A percentile compares a stretch with the other conserved stretches of the same genome.
These are phyloP conservation scores for Draba incana DNA, from an alignment of 345 rosid species.

Conservation along the genomic window DNA sequence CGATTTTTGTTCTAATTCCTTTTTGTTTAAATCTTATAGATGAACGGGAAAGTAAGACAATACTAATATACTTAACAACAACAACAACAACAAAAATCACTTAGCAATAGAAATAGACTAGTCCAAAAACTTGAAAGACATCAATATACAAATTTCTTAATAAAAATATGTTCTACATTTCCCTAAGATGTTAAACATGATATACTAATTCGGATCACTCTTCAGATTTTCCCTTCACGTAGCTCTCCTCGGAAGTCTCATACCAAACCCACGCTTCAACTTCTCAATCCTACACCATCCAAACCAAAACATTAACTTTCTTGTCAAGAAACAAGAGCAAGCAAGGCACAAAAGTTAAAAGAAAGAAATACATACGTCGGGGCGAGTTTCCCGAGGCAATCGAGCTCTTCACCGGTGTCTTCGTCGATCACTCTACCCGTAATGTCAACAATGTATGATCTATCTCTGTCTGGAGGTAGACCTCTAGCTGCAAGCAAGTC, in stretches of 20 bases:
- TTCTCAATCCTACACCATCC: conserved; percentile 66
- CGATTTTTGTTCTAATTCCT: no score
- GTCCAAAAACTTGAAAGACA: neutral
- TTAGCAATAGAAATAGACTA: neutral
- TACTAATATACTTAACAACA: no score
- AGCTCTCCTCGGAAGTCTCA: conserved; percentile 65
- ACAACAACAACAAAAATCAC: no score
- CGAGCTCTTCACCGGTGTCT: conserved; percentile 90
- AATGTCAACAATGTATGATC: conserved; percentile 75
- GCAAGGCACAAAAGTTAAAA: neutral
- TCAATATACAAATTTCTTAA: neutral
- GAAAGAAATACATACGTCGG: conserved; percentile 67
- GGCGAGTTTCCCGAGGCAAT: conserved; percentile 88
- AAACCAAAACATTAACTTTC: neutral
- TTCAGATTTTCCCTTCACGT: conserved; percentile 22
- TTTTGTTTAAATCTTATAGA: no score
- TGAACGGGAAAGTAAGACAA: no score
- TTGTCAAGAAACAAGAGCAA: neutral
- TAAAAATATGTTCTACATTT: neutral
- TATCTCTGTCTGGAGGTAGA: conserved; percentile 65
- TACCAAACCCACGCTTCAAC: conserved; percentile 85
- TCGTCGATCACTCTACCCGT: conserved; percentile 85
- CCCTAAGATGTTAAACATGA: neutral
- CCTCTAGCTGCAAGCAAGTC: conserved; percentile 82
- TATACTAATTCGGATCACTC: neutral